Base-by-base conservation (phyloP, 2,329 filamentous ascomycete species). In the Botrytis hyacinthi region DNA sequence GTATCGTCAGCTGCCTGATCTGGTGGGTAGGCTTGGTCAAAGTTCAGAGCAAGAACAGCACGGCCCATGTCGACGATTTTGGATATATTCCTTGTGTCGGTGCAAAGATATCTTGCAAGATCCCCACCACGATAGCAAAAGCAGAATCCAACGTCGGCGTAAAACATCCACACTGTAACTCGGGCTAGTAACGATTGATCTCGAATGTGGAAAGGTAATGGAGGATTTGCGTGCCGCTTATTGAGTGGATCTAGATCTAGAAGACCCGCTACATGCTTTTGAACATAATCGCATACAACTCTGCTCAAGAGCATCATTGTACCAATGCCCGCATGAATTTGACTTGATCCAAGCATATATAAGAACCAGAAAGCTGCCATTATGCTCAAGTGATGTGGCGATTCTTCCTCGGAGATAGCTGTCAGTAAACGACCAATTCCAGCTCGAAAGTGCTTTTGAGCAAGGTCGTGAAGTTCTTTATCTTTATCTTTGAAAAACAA, bases 61-160 rank as follows among this genome's bases (percentile, higher is more conserved):
- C 59, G 70, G 3, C 40, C 40, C 26, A 51, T 65, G 26, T 71
- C 37, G 20, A 51, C 70, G 10, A 71, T 65, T 14, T 65, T 71
- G 4, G 70, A 54, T 54, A 71, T 65, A 26, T 65, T 65, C 8
- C 44, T 59, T 29, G 70, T 40, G 4, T 63, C 48, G 22, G n/a
- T 54, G 44, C 70, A 65, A 20, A 71, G 44, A 35, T 71, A 65
- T 44, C 59, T 63, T 5, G 70, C 70, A 2, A 71, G 60, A 42
- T 71, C 35, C 9, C 70, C 70, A 42, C 70, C 60, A 29, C 70
- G 70, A 35, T 71, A 71, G 37, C 70, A 65, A n/a, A 71, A 71
- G 20, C 70, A 63, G 44, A 65, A 65, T 18, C 70, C 70, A 32
- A 65, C 60, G 35, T 71, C 60, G 18, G 70, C 70, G 4, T 71